Conservation (phyloP, 768 basidiomycete genomes). For the Phlegmacium glaucopus region DNA sequence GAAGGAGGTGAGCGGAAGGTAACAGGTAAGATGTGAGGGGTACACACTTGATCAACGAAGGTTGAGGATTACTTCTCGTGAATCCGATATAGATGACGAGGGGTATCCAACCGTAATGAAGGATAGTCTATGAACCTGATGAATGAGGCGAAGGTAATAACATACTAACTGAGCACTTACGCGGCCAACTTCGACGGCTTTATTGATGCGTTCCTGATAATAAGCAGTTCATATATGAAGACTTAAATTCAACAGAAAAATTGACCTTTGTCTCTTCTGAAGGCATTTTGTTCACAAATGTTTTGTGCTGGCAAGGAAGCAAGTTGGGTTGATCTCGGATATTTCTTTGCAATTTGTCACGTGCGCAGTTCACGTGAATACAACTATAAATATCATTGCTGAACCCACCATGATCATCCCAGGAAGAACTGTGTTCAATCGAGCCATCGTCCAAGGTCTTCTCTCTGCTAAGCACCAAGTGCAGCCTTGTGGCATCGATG, state of each 20-base stretch:
- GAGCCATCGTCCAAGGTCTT: no score
- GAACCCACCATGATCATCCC: no score
- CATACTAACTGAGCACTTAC: slow-evolving; percentile 41
- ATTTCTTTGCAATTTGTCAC: no score
- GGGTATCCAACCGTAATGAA: slow-evolving; percentile 97
- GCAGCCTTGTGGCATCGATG: no score
- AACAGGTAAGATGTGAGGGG: not conserved
- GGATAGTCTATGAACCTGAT: slow-evolving; percentile 55
- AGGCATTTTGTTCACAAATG: slow-evolving; percentile 52
- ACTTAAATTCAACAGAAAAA: slow-evolving; percentile 1
- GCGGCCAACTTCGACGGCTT: slow-evolving; percentile 76
- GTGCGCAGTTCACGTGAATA: no score
- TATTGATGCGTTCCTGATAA: slow-evolving; percentile 74
- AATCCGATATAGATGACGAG: slow-evolving; percentile 95
- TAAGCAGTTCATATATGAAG: no score
- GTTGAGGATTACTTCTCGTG: slow-evolving; percentile 89
- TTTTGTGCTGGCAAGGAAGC: slow-evolving; percentile 2
- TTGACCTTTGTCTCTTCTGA: slow-evolving; percentile 88
- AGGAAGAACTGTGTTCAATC: no score
- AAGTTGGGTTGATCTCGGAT: no score
- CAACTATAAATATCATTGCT: no score
- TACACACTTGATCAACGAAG: slow-evolving; percentile 91
- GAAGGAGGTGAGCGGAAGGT: slow-evolving; percentile 10
- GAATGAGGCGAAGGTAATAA: not conserved
- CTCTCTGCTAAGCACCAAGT: no score